phyloP scores from a whole-genome alignment of 768 basidiomycete genomes.

The Pleurotus sapidus region DNA sequence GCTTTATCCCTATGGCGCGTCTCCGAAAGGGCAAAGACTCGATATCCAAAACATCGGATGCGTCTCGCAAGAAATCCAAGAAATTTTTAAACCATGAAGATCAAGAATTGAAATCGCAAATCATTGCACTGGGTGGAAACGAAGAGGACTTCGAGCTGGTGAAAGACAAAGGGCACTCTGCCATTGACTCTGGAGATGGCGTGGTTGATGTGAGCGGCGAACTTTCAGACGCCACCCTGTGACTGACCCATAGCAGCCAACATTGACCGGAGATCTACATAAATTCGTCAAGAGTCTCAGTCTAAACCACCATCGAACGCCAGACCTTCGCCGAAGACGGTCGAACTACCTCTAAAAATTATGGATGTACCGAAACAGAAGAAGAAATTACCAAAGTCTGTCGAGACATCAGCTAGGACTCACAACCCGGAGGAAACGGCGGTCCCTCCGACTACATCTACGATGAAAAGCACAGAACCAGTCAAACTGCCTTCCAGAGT shows the following conservation, averaged over 20 bases:
- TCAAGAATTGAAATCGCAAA: conserved; percentile 24
- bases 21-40: conserved; percentile 20
- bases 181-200: conserved; percentile 19
- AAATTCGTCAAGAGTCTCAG: conserved; percentile 44
- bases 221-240: neutral
- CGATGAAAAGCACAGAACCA: neutral
- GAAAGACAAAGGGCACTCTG: conserved; percentile 32
- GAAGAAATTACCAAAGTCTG: conserved; percentile 15
- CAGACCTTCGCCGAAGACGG: conserved; percentile 10
- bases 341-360: conserved; percentile 1
- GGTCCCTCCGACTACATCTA: neutral
- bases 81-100: conserved; percentile 13
- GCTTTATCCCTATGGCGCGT: conserved; percentile 18
- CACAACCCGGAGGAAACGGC: neutral
- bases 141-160: conserved; percentile 45
- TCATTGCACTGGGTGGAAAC: conserved; percentile 44
- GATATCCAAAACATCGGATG: neutral
- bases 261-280: conserved; percentile 41
- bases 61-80: conserved; percentile 6
- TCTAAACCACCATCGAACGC: conserved; percentile 10
- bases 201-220: conserved; percentile 28
- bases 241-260: conserved; percentile 24
- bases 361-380: conserved; percentile 16
- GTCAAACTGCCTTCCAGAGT: conserved; percentile 31
- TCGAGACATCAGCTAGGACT: neutral